A percentile compares a stretch with the other conserved stretches of the same genome.
Conservation (phyloP, 257 asterid species). For the Fraxinus americana region DNA sequence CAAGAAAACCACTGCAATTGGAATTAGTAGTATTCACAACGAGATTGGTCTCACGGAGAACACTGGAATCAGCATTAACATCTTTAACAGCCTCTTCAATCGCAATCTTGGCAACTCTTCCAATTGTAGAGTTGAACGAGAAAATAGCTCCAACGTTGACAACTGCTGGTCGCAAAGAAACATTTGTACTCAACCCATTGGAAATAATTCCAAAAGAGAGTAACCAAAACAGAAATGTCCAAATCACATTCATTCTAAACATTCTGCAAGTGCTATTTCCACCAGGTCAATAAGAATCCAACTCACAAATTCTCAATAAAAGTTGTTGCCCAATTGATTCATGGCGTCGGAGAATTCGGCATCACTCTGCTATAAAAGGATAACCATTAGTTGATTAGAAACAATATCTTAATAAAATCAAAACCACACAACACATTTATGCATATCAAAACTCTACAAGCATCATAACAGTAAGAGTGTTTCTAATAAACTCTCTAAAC, state of each 20-base stretch:
- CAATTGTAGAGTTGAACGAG: constrained; percentile 72
- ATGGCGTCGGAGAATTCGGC: background rate
- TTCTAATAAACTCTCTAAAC: too few species aligned
- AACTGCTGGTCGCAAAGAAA: constrained; percentile 62
- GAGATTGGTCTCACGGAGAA: constrained; percentile 68
- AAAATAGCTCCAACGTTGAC: constrained; percentile 84
- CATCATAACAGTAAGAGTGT: background rate
- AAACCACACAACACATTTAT: background rate
- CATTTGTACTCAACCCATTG: constrained; percentile 49
- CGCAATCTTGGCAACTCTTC: constrained; percentile 87
- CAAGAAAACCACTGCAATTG: constrained; percentile 91
- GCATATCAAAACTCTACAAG: constrained; percentile 8
- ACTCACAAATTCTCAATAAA: constrained; percentile 15
- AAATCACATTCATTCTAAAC: constrained; percentile 48
- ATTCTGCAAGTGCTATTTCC: constrained; percentile 21
- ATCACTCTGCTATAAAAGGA: constrained; percentile 1
- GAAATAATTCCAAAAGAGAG: constrained; percentile 50
- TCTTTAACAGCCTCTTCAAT: constrained; percentile 92
- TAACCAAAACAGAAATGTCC: constrained; percentile 40
- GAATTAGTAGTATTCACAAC: constrained; percentile 46
- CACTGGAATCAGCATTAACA: constrained; percentile 66
- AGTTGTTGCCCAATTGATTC: constrained; percentile 14
- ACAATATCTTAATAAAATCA: background rate
- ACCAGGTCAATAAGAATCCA: constrained; percentile 27
- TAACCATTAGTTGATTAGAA: background rate